Percentiles rank a stretch among this genome's conserved stretches.
phyloP scores from a whole-genome alignment of 2,329 filamentous ascomycete species.

The Hyphodiscus sp. region DNA sequence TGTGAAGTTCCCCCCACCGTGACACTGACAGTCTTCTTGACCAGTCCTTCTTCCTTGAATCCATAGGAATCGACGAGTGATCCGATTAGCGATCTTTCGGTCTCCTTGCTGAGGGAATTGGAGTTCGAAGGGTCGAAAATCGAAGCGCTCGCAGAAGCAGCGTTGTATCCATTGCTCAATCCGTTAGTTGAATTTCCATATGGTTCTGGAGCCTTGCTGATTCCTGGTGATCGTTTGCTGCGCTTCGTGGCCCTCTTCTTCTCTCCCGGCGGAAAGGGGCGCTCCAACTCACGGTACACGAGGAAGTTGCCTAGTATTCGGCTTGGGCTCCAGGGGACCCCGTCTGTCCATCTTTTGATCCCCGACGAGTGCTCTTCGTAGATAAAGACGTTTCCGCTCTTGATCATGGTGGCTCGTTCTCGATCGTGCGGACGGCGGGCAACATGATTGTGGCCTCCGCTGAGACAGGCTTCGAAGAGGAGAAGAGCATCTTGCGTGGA shows the following conservation, averaged over 20 bases:
- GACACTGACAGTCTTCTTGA: conserved; percentile 92
- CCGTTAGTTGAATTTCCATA: conserved; percentile 10
- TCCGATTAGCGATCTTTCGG: conserved; percentile 51
- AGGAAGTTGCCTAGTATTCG: conserved; percentile 94
- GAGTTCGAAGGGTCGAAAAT: conserved; percentile 15
- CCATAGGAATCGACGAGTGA: conserved; percentile 85
- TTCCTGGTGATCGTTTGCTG: conserved; percentile 37
- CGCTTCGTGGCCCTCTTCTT: conserved; percentile 80
- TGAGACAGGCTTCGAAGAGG: conserved; percentile 72
- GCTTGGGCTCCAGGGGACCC: conserved; percentile 86
- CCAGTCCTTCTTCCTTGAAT: conserved; percentile 74
- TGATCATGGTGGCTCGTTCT: conserved; percentile 70
- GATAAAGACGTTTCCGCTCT: conserved; percentile 81
- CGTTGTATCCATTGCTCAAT: conserved; percentile 11
- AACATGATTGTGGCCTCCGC: conserved; percentile 65
- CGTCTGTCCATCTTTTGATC: conserved; percentile 93
- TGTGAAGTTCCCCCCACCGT: conserved; percentile 68
- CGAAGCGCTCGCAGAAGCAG: conserved; percentile 8
- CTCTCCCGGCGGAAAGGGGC: conserved; percentile 77
- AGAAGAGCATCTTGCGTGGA: conserved; percentile 55
- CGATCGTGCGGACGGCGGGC: conserved; percentile 80
- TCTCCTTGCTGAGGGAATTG: conserved; percentile 26
- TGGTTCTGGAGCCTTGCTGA: conserved; percentile 23
- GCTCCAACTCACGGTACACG: conserved; percentile 97
- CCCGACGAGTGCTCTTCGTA: conserved; percentile 88